These are phyloP conservation scores for Pythium rhizo-oryzae DNA, from an alignment of 352 stramenopile genomes.

Conservation along the genomic window DNA sequence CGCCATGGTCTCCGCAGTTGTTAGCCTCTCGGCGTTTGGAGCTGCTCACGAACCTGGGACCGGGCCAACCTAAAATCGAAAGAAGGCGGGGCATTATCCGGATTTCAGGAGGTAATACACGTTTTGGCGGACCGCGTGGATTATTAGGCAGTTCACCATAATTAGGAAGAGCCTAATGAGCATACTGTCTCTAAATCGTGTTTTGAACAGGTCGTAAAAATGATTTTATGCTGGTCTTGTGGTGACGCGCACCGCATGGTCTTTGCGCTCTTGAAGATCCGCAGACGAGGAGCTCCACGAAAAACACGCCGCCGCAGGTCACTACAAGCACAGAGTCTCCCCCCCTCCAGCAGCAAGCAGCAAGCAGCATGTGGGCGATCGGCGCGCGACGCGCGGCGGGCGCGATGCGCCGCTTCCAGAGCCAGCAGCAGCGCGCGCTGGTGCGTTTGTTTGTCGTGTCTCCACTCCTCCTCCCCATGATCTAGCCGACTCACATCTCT, in stretches of 20 bases:
- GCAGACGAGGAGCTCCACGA: not conserved
- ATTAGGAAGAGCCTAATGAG: too few relatives aligned
- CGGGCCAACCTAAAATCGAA: not conserved
- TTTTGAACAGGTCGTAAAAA: too few relatives aligned
- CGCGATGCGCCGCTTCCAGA: not conserved
- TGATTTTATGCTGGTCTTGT: not conserved
- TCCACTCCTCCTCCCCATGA: too few relatives aligned
- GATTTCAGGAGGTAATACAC: too few relatives aligned
- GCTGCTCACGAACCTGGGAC: too few relatives aligned
- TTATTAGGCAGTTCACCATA: too few relatives aligned
- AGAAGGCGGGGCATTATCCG: not conserved
- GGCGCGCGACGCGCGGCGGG: slow-evolving; percentile 5
- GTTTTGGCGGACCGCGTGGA: too few relatives aligned
- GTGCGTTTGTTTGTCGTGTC: slow-evolving; percentile 9
- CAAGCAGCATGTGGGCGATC: slow-evolving; percentile 20
- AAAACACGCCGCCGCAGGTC: not conserved
- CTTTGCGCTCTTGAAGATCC: not conserved
- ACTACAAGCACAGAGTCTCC: not conserved
- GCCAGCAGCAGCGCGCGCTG: slow-evolving; percentile 24
- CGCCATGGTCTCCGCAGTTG: slow-evolving; percentile 13
- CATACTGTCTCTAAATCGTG: too few relatives aligned
- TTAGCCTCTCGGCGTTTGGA: not conserved
- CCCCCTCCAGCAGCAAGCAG: not conserved
- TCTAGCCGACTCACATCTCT: not conserved
- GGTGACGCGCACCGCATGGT: not conserved